Evolutionary conservation across 2,329 filamentous ascomycete species (phyloP).

Genomic region (Aspergillus phoenicis): DNA sequence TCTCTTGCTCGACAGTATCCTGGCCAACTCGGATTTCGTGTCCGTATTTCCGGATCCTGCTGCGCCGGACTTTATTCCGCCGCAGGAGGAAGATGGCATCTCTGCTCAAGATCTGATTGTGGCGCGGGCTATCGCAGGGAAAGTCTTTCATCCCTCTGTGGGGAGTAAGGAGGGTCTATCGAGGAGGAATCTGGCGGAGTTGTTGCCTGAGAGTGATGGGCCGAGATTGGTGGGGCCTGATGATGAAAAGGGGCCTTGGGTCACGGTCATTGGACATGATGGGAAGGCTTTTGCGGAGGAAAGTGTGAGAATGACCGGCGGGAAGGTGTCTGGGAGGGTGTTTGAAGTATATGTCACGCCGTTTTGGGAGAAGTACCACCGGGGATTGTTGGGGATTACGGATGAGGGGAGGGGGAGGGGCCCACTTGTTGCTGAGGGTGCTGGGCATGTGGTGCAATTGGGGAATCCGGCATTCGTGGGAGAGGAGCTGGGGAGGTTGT

Average conservation of each 20-base stretch:
- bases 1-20: constrained; percentile 60
- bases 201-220: constrained; percentile 49
- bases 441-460: constrained; percentile 60
- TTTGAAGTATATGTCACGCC: constrained; percentile 57
- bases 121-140: constrained; percentile 37
- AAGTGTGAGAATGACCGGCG: constrained; percentile 31
- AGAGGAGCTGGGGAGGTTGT: constrained; percentile 27
- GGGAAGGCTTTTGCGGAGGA: constrained; percentile 56
- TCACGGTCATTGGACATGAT: constrained; percentile 59
- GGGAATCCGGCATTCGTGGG: constrained; percentile 55
- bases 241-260: constrained; percentile 39
- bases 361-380: constrained; percentile 58
- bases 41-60: constrained; percentile 61
- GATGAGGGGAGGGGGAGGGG: constrained; percentile 44
- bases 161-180: constrained; percentile 55
- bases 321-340: constrained; percentile 38
- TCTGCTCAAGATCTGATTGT: constrained; percentile 36
- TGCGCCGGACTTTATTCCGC: constrained; percentile 47
- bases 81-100: constrained; percentile 44
- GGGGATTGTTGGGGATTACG: constrained; percentile 52
- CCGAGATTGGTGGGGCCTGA: constrained; percentile 45
- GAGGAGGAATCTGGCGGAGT: constrained; percentile 46
- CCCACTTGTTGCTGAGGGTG: constrained; percentile 51
- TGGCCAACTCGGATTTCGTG: constrained; percentile 60
- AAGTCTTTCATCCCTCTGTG: constrained; percentile 53